Percentiles rank a stretch among this genome's conserved stretches.
Conservation (phyloP, 2,329 filamentous ascomycete genomes). For the Cadophora gregata region DNA sequence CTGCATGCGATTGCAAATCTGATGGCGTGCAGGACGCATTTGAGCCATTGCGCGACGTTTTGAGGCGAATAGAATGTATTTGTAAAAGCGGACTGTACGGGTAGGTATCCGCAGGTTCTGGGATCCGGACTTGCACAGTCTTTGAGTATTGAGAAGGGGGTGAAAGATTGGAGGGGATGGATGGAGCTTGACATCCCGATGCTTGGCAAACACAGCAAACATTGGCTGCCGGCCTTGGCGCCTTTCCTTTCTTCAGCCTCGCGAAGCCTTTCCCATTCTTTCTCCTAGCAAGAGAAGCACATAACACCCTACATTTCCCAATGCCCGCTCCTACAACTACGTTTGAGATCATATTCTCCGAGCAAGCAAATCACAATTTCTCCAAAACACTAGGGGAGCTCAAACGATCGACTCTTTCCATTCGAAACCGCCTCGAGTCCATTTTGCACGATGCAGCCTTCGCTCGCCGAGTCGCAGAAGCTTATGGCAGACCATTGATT, state of each 20-base stretch:
- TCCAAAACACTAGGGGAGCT: slow-evolving; percentile 73
- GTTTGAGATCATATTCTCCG: slow-evolving; percentile 51
- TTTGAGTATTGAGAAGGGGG: neutral
- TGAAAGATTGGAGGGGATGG: neutral
- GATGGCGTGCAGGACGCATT: too few relatives aligned
- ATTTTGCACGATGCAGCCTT: slow-evolving; percentile 80
- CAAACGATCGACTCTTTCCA: slow-evolving; percentile 76
- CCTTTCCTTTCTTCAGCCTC: slow-evolving; percentile 6
- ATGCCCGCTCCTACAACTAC: slow-evolving; percentile 51
- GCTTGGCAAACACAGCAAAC: neutral
- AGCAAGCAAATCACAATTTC: slow-evolving; percentile 66
- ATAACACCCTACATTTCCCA: neutral
- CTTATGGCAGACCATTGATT: slow-evolving; percentile 70
- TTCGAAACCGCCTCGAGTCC: slow-evolving; percentile 81
- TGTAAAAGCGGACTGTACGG: too few relatives aligned
- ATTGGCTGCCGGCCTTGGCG: neutral
- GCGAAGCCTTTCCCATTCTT: neutral
- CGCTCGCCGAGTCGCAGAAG: slow-evolving; percentile 64
- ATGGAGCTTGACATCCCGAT: neutral
- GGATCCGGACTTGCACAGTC: neutral
- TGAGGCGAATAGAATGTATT: too few relatives aligned
- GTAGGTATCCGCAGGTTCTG: too few relatives aligned
- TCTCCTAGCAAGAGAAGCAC: too few relatives aligned
- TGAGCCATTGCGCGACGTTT: too few relatives aligned
- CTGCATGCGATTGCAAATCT: too few relatives aligned